These are phyloP conservation scores for Trifolium repens DNA, from an alignment of 306 rosid species.

Conservation along the genomic window DNA sequence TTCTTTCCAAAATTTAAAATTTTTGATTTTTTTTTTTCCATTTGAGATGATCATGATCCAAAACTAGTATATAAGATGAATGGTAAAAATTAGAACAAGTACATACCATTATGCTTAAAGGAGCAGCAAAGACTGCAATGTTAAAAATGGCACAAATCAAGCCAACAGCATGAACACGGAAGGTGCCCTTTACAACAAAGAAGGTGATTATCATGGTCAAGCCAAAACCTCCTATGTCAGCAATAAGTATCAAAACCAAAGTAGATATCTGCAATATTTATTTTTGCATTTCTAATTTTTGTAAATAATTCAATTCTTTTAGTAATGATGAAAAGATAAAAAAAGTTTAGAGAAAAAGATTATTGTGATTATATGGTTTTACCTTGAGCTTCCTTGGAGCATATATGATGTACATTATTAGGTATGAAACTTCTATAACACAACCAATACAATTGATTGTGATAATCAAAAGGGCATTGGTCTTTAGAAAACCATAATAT, in stretches of 20 bases:
- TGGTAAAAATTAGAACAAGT: neutral
- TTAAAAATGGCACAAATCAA: slow-evolving; percentile 65
- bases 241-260: slow-evolving; percentile 46
- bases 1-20: too few relatives aligned
- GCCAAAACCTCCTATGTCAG: slow-evolving; percentile 48
- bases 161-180: slow-evolving; percentile 56
- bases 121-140: slow-evolving; percentile 74
- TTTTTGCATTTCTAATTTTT: too few relatives aligned
- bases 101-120: slow-evolving; percentile 71
- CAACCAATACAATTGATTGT: slow-evolving; percentile 67
- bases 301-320: too few relatives aligned
- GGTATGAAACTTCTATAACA: slow-evolving; percentile 56
- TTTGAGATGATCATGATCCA: too few relatives aligned
- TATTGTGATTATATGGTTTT: neutral
- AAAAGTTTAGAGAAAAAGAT: too few relatives aligned
- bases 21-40: too few relatives aligned
- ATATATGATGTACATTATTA: slow-evolving; percentile 49
- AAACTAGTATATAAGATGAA: neutral
- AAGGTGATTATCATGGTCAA: slow-evolving; percentile 40
- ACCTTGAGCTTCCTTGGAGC: slow-evolving; percentile 65
- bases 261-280: slow-evolving; percentile 52
- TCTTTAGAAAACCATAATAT: slow-evolving; percentile 65
- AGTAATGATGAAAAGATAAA: too few relatives aligned
- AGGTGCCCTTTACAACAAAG: slow-evolving; percentile 42
- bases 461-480: slow-evolving; percentile 58